Percentiles rank a stretch among this genome's conserved stretches.
Evolutionary conservation across 2,329 filamentous ascomycete species (phyloP).

Genomic region (Leptographium lundbergii): DNA sequence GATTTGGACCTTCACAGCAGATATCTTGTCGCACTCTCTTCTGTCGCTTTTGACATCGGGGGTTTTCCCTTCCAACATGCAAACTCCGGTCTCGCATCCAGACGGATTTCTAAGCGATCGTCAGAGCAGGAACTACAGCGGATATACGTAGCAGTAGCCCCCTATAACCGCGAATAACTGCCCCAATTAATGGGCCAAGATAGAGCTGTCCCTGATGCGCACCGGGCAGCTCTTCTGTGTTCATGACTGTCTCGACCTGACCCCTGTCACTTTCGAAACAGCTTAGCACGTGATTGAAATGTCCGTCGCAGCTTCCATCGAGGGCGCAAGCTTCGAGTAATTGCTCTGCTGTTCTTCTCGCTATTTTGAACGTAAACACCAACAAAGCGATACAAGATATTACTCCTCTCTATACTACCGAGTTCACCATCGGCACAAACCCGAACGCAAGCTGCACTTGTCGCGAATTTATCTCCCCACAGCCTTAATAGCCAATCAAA

Average conservation of each 20-base stretch:
- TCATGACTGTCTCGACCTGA: too few species aligned
- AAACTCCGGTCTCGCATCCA: not conserved
- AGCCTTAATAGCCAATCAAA: constrained; percentile 6
- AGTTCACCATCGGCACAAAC: not conserved
- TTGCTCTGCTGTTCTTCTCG: too few species aligned
- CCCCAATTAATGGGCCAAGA: too few species aligned
- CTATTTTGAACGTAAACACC: too few species aligned
- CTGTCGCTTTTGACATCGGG: not conserved
- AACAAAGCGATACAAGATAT: not conserved
- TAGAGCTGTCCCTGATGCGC: too few species aligned
- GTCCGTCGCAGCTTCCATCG: not conserved
- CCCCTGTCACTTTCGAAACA: too few species aligned
- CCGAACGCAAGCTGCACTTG: not conserved
- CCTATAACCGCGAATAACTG: too few species aligned
- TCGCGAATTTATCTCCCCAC: not conserved
- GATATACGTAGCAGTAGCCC: not conserved
- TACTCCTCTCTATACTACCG: not conserved
- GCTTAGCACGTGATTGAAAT: too few species aligned
- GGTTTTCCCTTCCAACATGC: not conserved
- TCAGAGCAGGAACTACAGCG: too few species aligned
- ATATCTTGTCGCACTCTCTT: not conserved
- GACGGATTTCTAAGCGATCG: not conserved
- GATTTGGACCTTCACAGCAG: not conserved
- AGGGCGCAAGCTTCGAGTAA: not conserved
- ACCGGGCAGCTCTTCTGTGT: too few species aligned